phyloP scores from a whole-genome alignment of 306 rosid genomes.

The Amphicarpaea edgeworthii region DNA sequence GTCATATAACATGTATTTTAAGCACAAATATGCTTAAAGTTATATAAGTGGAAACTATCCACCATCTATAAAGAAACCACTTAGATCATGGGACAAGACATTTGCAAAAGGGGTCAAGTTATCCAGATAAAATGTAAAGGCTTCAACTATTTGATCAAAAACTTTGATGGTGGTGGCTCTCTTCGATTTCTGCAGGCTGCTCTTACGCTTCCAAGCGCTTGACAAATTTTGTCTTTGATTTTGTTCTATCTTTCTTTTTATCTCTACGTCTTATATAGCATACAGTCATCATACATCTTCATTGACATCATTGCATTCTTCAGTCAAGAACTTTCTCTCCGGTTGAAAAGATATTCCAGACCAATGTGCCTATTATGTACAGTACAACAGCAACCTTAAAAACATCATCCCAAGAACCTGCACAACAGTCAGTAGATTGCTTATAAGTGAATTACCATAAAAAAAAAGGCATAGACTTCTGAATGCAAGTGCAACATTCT shows the following conservation, averaged over 20 bases:
- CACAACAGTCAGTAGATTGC: slow-evolving; percentile 39
- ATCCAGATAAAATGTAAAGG: slow-evolving; percentile 39
- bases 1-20: slow-evolving; percentile 35
- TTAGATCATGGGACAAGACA: slow-evolving; percentile 38
- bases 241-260: slow-evolving; percentile 40
- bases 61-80: slow-evolving; percentile 44
- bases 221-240: slow-evolving; percentile 32
- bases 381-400: slow-evolving; percentile 86
- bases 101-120: slow-evolving; percentile 44
- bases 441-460: neutral
- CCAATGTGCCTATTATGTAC: slow-evolving; percentile 81
- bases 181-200: slow-evolving; percentile 31
- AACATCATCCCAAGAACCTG: slow-evolving; percentile 97
- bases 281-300: too few species aligned
- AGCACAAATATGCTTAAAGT: slow-evolving; percentile 38
- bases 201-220: slow-evolving; percentile 42
- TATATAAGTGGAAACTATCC: slow-evolving; percentile 51
- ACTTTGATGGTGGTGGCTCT: slow-evolving; percentile 43
- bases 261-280: neutral
- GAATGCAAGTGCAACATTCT: slow-evolving; percentile 12
- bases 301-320: slow-evolving; percentile 40
- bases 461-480: neutral
- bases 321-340: slow-evolving; percentile 86
- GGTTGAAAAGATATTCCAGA: slow-evolving; percentile 86
- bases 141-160: slow-evolving; percentile 51